These are phyloP conservation scores for Capsella rubella DNA, from an alignment of 441 rosid species.

Conservation along the genomic window DNA sequence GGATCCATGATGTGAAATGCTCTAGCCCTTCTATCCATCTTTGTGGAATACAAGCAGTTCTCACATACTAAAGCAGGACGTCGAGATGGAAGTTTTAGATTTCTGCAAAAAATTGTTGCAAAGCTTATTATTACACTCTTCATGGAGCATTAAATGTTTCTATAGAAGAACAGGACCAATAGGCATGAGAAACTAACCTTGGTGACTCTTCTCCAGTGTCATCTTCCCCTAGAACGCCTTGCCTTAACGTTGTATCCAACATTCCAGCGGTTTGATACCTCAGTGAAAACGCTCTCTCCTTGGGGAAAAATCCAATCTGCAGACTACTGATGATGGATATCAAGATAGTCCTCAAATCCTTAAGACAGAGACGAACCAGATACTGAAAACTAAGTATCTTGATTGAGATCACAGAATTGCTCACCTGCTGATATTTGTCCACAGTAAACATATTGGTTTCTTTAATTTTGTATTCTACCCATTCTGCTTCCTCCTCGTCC, in stretches of 20 bases:
- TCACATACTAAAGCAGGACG: constrained; percentile 86
- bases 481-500: constrained; percentile 71
- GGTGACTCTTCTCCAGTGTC: constrained; percentile 94
- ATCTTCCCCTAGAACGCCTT: constrained; percentile 94
- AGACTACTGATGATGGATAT: constrained; percentile 66
- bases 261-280: constrained; percentile 93
- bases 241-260: constrained; percentile 81
- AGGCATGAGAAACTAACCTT: constrained; percentile 47
- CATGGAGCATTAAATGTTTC: not conserved
- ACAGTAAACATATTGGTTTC: constrained; percentile 93
- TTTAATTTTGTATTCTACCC: constrained; percentile 94
- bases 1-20: constrained; percentile 94
- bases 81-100: constrained; percentile 84
- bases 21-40: constrained; percentile 76
- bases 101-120: constrained; percentile 46
- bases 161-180: not conserved
- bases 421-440: constrained; percentile 93
- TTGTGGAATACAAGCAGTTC: constrained; percentile 76
- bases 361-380: constrained; percentile 12
- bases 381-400: not conserved
- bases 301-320: constrained; percentile 93
- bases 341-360: constrained; percentile 19
- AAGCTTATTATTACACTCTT: not conserved
- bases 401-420: constrained; percentile 3
- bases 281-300: constrained; percentile 80